Percentiles rank a stretch among this genome's conserved stretches.
These are phyloP conservation scores for Aspergillus coremiiformis DNA, from an alignment of 495 filamentous ascomycete species.

Conservation along the genomic window DNA sequence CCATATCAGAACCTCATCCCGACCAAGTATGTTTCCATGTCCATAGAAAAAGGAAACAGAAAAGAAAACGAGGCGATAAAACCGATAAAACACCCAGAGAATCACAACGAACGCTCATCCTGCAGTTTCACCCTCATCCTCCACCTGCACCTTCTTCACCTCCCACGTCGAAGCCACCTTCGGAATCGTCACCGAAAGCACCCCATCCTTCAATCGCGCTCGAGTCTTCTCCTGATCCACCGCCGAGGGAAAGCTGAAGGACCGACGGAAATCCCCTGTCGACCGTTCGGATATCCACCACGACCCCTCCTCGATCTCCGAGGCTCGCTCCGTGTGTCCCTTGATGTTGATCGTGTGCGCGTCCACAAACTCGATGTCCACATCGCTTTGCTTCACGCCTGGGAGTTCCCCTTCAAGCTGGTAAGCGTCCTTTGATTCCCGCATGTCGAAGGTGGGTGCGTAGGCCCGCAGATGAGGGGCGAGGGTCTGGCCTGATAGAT, in stretches of 20 bases:
- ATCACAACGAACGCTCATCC: no score
- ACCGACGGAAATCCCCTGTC: slow-evolving; percentile 64
- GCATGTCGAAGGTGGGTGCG: slow-evolving; percentile 67
- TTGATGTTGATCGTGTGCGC: slow-evolving; percentile 60
- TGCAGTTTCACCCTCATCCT: slow-evolving; percentile 24
- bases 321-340: slow-evolving; percentile 42
- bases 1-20: no score
- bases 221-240: slow-evolving; percentile 65
- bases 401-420: slow-evolving; percentile 80
- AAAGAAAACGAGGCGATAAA: background rate
- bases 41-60: background rate
- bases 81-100: background rate
- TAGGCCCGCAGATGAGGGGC: slow-evolving; percentile 36
- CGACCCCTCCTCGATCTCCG: slow-evolving; percentile 26
- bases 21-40: no score
- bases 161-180: slow-evolving; percentile 49
- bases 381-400: slow-evolving; percentile 63
- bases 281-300: slow-evolving; percentile 74
- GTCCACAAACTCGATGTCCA: slow-evolving; percentile 74
- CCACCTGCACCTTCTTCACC: slow-evolving; percentile 41
- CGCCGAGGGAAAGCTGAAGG: slow-evolving; percentile 64
- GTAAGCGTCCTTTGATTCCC: slow-evolving; percentile 57
- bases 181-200: slow-evolving; percentile 63
- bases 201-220: slow-evolving; percentile 62
- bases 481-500: slow-evolving; percentile 9